phyloP scores from a whole-genome alignment of 495 filamentous ascomycete genomes.

The Sordaria brevicollis region DNA sequence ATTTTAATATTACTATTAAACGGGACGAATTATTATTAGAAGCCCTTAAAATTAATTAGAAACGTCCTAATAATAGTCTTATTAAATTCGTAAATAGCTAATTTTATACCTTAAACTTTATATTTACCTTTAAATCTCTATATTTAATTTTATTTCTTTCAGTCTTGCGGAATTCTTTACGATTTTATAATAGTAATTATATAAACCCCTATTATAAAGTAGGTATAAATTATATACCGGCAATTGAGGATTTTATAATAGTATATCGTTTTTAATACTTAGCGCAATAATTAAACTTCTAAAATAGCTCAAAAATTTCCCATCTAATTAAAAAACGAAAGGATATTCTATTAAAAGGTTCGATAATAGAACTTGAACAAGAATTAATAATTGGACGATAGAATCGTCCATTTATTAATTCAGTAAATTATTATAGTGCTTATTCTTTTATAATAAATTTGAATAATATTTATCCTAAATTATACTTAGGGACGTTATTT shows the following conservation, averaged over 20 bases:
- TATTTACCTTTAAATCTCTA: background rate
- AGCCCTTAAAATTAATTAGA: background rate
- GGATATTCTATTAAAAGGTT: background rate
- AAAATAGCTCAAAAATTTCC: background rate
- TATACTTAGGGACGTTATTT: background rate
- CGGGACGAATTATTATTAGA: background rate
- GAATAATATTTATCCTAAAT: background rate
- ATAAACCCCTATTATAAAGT: background rate
- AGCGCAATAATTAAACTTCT: background rate
- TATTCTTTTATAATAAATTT: background rate
- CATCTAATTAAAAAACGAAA: background rate
- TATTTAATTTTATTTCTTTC: background rate
- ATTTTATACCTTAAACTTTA: background rate
- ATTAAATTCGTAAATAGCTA: background rate
- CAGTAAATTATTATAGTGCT: background rate
- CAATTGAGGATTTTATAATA: background rate
- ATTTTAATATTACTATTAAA: background rate
- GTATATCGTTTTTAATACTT: background rate
- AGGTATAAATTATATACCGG: background rate
- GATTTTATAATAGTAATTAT: background rate
- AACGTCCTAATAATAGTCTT: background rate
- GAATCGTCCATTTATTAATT: background rate
- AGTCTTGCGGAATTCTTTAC: background rate
- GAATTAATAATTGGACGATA: background rate
- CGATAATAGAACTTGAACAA: background rate